A percentile compares a stretch with the other conserved stretches of the same genome.
phyloP scores from a whole-genome alignment of 371 early-diverging fungal genomes.

The Lichtheimia hyalospora region DNA sequence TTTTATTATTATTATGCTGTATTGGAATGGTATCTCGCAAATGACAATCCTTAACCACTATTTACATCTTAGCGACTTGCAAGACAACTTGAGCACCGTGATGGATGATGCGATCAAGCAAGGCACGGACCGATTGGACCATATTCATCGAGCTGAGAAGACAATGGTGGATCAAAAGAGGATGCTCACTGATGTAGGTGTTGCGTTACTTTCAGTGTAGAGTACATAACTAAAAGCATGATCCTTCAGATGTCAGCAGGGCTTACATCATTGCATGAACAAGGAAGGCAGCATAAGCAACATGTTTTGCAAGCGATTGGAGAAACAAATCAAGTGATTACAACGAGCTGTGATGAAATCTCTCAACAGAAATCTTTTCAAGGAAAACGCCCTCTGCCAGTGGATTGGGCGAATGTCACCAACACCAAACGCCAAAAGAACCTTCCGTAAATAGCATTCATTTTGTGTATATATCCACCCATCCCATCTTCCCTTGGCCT shows the following conservation, averaged over 20 bases:
- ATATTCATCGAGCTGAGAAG: background rate
- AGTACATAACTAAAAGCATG: too few relatives aligned
- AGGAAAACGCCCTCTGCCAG: background rate
- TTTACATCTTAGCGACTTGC: conserved; percentile 2
- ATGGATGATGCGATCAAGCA: conserved; percentile 1
- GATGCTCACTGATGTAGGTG: background rate
- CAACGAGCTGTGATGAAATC: conserved; percentile 7
- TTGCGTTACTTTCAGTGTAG: background rate
- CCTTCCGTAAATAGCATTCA: background rate
- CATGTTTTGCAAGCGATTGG: background rate
- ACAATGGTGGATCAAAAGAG: background rate
- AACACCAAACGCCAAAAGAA: conserved; percentile 3
- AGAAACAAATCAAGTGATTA: background rate
- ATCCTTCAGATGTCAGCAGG: background rate
- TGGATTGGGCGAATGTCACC: conserved; percentile 2
- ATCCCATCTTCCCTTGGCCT: too few relatives aligned
- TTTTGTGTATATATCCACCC: background rate
- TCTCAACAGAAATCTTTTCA: background rate
- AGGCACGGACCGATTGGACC: background rate
- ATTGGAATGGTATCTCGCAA: background rate
- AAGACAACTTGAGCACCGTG: background rate
- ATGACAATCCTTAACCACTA: conserved; percentile 1
- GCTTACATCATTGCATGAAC: background rate
- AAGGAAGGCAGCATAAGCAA: background rate
- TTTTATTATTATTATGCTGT: background rate